phyloP scores from a whole-genome alignment of 352 stramenopile species.

The Globisporangium alternatum region DNA sequence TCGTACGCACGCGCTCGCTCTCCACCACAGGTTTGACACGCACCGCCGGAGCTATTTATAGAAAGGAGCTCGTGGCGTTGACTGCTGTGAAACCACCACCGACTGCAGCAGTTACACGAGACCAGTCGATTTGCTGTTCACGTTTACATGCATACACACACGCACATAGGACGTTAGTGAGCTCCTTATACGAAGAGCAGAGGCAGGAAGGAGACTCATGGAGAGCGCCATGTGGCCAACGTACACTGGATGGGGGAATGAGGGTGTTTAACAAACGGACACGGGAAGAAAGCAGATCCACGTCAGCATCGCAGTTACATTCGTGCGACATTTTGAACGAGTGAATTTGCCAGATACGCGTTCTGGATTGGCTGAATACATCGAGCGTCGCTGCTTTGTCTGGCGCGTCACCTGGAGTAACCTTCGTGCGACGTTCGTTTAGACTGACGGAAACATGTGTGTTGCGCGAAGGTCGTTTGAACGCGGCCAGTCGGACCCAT shows the following conservation, averaged over 20 bases:
- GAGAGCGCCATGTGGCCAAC: not conserved
- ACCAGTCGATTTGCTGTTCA: not conserved
- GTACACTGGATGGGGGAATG: not conserved
- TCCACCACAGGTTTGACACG: constrained; percentile 10
- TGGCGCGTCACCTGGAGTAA: not conserved
- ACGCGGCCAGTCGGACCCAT: no score
- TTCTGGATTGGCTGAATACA: not conserved
- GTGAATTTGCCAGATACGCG: not conserved
- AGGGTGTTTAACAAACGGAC: constrained; percentile 1
- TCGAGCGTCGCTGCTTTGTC: not conserved
- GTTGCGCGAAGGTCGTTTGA: not conserved
- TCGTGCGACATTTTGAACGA: not conserved
- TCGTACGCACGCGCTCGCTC: not conserved
- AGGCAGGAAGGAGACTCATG: not conserved
- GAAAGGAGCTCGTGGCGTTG: not conserved
- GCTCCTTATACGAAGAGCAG: not conserved
- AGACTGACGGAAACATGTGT: not conserved
- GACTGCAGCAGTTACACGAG: constrained; percentile 15
- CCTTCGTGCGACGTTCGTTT: not conserved
- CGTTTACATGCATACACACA: not conserved
- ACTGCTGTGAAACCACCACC: constrained; percentile 12
- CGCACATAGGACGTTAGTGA: not conserved
- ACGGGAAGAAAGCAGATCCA: not conserved
- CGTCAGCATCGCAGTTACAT: not conserved
- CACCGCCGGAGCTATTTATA: not conserved